Evolutionary conservation across 257 asterid genomes (phyloP), one percentile per base, ranked within the genome.

Genomic region (Forsythia suspensa): DNA sequence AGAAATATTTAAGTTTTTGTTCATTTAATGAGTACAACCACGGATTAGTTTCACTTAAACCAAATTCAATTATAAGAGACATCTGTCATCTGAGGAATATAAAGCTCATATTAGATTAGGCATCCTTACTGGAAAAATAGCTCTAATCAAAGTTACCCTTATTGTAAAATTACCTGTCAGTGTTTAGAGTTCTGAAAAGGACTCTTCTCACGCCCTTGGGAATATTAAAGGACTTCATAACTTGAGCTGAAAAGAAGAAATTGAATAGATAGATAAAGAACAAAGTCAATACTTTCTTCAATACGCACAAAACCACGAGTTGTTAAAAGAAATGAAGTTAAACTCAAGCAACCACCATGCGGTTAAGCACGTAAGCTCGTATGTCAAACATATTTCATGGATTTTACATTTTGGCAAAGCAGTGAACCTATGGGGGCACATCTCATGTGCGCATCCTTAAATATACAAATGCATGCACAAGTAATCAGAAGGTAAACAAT

Each of bases 121-220:
- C 34, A 29, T 29, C 34, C 34, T 29, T 41, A 4, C 57, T 13
- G 20, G 20, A 15, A 48, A 41, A 36, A 29, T 37, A 75, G 74
- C 69, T 8, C 13, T 42, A 42, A 61, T 77, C 63, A 78, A 76
- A 63, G 66, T 51, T 76, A 70, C 36, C 40, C 63, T 6, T 29
- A 38, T 20, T 21, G 40, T 21, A 37, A 29, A 72, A 38, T 82
- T 85, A 93, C 99, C 99, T 96, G 93, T 96, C 99, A 0, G 97
- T 90, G 86, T 96, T 96, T 16, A 94, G 87, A 44, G 99, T 96
- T 84, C 98, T 85, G 88, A 96, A 96, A 75, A 96, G 91, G 55
- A 96, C 98, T 80, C 99, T 92, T 83, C 74, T 91, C 69, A 94
- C 96, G 75, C 99, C 99, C 87, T 78, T 89, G 6, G 99, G 99